Evolutionary conservation across 2,329 filamentous ascomycete genomes (phyloP), one percentile per base, ranked within the genome.

Genomic region (Fusarium gaditjirri): DNA sequence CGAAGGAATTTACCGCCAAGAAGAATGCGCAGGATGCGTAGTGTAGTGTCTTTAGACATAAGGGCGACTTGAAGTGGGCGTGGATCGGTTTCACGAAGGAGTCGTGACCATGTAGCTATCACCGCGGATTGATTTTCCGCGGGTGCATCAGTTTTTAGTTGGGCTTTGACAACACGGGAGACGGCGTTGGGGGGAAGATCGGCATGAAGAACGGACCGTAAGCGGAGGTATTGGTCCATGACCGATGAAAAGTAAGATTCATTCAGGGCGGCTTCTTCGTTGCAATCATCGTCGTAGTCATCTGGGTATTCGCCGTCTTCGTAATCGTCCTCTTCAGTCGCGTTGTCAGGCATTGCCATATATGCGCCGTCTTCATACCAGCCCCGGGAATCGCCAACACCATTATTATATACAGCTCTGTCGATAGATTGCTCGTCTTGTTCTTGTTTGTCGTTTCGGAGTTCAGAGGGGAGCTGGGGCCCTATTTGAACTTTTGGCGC

Each of bases 321-420:
- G 16, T 77, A 65, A 23, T 75, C 72, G 19, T 73, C 62, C 19
- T 78, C 72, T 29, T 80, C 78, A 16, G 78, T 76, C 47, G 79
- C 71, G 29, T 73, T 73, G 33, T 85, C 82, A 1, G 89, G 86
- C 6, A 87, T 84, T 8, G 91, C 92, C 29, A 92, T 89, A 79
- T 94, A 97, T 41, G 93, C 92, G 53, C 94, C 94, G 74, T 97
- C 93, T 21, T 90, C 84, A 79, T 93, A 96, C 77, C 89, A 91
- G 16, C 92, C 92, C 61, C 87, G 82, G 27, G 85, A 83, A 75
- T 92, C 88, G 58, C 86, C 86, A 25, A 81, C 70, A 10, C 85
- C 85, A 62, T 84, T 78, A 13, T 84, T 77, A 75, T 90, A 90
- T 44, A 87, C 84, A 36, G 77, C 79, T 55, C 81, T 79, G 65